These are phyloP conservation scores for Toxicodendron radicans DNA, from an alignment of 345 rosid species.

Conservation along the genomic window DNA sequence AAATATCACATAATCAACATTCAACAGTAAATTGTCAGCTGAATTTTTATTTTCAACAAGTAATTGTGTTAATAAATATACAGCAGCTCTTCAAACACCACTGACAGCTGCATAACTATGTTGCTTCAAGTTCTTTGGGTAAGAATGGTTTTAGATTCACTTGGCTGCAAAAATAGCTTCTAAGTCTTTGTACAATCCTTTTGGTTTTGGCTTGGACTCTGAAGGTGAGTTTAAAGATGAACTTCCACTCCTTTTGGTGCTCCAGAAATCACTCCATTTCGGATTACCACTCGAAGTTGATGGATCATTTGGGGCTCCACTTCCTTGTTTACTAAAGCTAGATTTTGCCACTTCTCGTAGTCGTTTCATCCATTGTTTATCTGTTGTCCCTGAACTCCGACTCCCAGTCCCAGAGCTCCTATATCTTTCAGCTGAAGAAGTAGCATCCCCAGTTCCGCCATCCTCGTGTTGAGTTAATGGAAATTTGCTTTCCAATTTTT, in stretches of 20 bases:
- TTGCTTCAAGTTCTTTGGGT: background rate
- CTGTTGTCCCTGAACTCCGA: constrained; percentile 60
- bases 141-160: constrained; percentile 25
- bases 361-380: constrained; percentile 71
- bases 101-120: background rate
- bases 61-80: background rate
- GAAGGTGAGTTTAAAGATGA: constrained; percentile 42
- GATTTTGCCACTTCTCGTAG: constrained; percentile 78
- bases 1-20: background rate
- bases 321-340: constrained; percentile 66
- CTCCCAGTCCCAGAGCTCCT: constrained; percentile 42
- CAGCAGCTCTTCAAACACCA: background rate
- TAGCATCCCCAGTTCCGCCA: constrained; percentile 35
- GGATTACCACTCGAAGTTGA: constrained; percentile 49
- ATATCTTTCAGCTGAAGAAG: constrained; percentile 44
- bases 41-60: background rate
- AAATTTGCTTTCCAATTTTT: constrained; percentile 44
- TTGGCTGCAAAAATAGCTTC: constrained; percentile 84
- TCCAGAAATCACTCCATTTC: constrained; percentile 75
- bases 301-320: constrained; percentile 58
- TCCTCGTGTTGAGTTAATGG: constrained; percentile 29
- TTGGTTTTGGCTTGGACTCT: constrained; percentile 57
- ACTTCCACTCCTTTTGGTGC: constrained; percentile 59
- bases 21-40: background rate
- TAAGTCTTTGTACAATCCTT: constrained; percentile 67